phyloP scores from a whole-genome alignment of 345 rosid species.

The Clausena lansium region DNA sequence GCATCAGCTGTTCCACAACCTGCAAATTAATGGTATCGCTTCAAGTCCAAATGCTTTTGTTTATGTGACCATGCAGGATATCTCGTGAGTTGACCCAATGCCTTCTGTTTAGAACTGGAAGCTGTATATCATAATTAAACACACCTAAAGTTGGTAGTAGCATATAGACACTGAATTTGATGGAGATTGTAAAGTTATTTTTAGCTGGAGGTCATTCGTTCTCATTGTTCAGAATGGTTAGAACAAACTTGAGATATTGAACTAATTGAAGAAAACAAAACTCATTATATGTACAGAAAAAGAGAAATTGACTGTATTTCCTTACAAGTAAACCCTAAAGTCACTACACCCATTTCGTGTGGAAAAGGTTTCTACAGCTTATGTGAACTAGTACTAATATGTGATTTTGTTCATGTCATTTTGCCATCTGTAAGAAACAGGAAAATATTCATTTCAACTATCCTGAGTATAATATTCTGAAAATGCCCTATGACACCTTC shows the following conservation, averaged over 20 bases:
- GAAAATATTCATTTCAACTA: background rate
- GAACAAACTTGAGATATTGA: too few species aligned
- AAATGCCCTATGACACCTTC: background rate
- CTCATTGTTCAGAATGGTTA: background rate
- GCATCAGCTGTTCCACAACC: slow-evolving; percentile 7
- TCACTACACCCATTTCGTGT: background rate
- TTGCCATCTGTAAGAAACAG: background rate
- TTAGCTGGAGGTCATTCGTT: background rate
- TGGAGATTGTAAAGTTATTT: background rate
- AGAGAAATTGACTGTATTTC: background rate
- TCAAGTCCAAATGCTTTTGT: too few species aligned
- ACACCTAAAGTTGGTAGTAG: too few species aligned
- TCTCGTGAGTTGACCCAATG: too few species aligned
- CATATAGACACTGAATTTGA: background rate
- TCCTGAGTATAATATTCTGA: background rate
- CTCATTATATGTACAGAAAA: background rate
- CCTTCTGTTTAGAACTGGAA: too few species aligned
- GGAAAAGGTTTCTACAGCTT: background rate
- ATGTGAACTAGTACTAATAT: background rate
- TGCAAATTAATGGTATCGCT: background rate
- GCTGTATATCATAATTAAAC: too few species aligned
- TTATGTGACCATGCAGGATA: background rate
- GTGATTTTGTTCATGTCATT: background rate
- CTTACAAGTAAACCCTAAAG: background rate
- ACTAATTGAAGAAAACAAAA: background rate